phyloP scores from a whole-genome alignment of 2,329 filamentous ascomycete species.

The Orbilia blumenaviensis region DNA sequence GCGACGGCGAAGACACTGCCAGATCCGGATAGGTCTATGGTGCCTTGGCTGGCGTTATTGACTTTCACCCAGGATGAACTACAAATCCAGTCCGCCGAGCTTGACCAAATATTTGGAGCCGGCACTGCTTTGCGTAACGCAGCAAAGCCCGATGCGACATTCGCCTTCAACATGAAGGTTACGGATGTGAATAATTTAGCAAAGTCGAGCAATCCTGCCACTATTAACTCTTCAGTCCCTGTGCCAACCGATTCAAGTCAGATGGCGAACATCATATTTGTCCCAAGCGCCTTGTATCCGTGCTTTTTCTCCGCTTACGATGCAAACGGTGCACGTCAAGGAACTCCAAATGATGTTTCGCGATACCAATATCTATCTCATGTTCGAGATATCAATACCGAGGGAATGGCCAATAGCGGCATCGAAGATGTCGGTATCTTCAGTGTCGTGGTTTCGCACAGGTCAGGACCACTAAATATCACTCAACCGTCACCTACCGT shows the following conservation, averaged over 20 bases:
- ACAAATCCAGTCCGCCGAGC: constrained; percentile 59
- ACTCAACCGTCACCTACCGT: constrained; percentile 56
- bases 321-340: background rate
- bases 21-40: constrained; percentile 7
- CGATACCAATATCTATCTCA: constrained; percentile 60
- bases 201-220: background rate
- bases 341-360: constrained; percentile 43
- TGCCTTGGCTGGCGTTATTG: constrained; percentile 63
- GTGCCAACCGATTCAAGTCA: background rate
- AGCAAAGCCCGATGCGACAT: background rate
- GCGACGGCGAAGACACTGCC: constrained; percentile 14
- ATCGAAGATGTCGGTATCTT: constrained; percentile 57
- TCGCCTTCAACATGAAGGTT: background rate
- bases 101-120: constrained; percentile 30
- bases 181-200: background rate
- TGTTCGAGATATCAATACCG: constrained; percentile 61
- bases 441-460: constrained; percentile 60
- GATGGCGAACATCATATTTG: background rate
- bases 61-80: constrained; percentile 62
- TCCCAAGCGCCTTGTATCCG: constrained; percentile 54
- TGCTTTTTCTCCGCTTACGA: constrained; percentile 56
- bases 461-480: constrained; percentile 59
- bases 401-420: constrained; percentile 61
- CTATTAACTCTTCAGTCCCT: background rate
- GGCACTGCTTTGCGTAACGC: background rate